Conservation (phyloP, 1,139 yeast genomes). For the Suhomyces bokatorum region DNA sequence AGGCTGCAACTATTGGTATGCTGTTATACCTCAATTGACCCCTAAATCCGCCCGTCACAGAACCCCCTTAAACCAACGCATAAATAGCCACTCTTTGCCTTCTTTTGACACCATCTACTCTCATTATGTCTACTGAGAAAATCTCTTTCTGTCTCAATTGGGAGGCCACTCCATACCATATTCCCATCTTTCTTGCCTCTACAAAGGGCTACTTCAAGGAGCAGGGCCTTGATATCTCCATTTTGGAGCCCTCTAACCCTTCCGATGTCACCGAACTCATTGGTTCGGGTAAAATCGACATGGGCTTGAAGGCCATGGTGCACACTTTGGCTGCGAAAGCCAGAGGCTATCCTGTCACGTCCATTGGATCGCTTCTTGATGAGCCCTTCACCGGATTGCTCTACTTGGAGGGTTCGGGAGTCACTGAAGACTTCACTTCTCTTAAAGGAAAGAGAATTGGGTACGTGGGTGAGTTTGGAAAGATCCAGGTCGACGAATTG, state of each 20-base stretch:
- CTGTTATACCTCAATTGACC: neutral
- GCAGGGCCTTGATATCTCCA: constrained; percentile 51
- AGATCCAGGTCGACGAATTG: constrained; percentile 57
- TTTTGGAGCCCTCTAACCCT: constrained; percentile 58
- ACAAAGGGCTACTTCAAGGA: constrained; percentile 53
- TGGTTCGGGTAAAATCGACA: constrained; percentile 57
- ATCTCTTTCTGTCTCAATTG: constrained; percentile 56
- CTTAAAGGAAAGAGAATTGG: constrained; percentile 56
- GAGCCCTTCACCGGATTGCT: constrained; percentile 61
- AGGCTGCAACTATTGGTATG: neutral
- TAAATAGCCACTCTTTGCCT: neutral
- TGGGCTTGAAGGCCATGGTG: constrained; percentile 64
- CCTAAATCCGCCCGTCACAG: neutral
- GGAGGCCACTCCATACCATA: constrained; percentile 60
- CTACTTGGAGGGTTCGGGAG: constrained; percentile 52
- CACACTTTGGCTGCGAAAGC: constrained; percentile 63
- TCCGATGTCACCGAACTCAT: constrained; percentile 59
- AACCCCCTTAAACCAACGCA: too few relatives aligned
- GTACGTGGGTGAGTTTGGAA: constrained; percentile 61
- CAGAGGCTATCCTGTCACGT: constrained; percentile 57
- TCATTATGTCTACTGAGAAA: constrained; percentile 40
- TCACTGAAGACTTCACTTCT: constrained; percentile 51
- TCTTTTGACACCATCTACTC: neutral
- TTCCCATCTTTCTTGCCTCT: constrained; percentile 54
- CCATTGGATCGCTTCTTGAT: constrained; percentile 55